Evolutionary conservation across 2,329 filamentous ascomycete species (phyloP), one percentile per base, ranked within the genome.

Genomic region (Epichloe baconii): DNA sequence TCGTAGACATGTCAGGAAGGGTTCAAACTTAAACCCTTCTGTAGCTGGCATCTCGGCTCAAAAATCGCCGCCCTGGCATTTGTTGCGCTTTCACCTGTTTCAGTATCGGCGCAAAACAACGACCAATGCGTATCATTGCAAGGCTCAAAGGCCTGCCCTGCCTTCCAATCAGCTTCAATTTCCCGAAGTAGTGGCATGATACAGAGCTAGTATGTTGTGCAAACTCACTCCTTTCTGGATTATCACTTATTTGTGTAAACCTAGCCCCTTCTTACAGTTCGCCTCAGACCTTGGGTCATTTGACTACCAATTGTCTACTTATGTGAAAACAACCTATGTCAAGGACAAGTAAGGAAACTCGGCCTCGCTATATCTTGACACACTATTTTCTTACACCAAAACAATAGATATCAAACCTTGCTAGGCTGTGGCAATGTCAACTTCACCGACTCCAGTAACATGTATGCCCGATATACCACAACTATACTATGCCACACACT

Each of bases 401-500:
- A 31, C 2, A 35, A 15, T 52, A 97, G 91, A 73, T 98, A 91
- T 68, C 77, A 86, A 65, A 74, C 78, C 49, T 73, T 88, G 46
- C 78, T 98, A 56, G 91, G 91, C 51, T 98, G 93, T 66, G 75
- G 78, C 46, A 78, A 79, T 55, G 74, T 96, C 60, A 80, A 93
- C 62, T 77, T 90, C 52, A 80, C 80, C 51, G 86, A 95, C 64
- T 84, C 88, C 4, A 84, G 80, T 58, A 78, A 85, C 61, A 79
- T 90, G 62, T 98, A 98, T 69, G 91, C 93, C 47, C 85, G 93
- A 60, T 98, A 91, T 69, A 95, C 91, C 5, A 93, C 82, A 45
- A 93, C 86, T 54, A 84, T 94, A 56, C 78, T 98, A 57, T 98
- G 93, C 76, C 97, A 94, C 73, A 79, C 87, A 57, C 86, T 98